Conservation (phyloP, 192 early-diverging fungal genomes). For the Jimgerdemannia lactiflua region DNA sequence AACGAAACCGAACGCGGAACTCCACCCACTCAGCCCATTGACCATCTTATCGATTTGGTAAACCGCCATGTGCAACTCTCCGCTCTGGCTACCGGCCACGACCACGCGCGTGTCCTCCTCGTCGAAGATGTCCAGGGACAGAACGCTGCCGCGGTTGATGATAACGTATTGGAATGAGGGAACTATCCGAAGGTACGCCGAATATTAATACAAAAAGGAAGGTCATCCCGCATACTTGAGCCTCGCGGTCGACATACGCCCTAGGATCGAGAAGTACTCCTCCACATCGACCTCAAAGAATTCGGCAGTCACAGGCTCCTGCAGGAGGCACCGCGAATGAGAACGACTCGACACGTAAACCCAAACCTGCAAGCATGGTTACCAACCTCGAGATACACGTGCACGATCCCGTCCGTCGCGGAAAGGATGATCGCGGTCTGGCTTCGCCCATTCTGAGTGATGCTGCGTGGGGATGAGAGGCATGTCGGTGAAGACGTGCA, state of each 20-base stretch:
- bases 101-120: conserved; percentile 14
- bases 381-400: conserved; percentile 28
- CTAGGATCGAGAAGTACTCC: conserved; percentile 20
- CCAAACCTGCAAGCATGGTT: not conserved
- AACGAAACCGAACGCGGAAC: not conserved
- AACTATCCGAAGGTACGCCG: too few species aligned
- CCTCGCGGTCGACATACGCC: conserved; percentile 17
- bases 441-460: conserved; percentile 1
- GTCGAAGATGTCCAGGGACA: conserved; percentile 27
- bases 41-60: conserved; percentile 17
- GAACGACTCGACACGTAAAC: too few species aligned
- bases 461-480: not conserved
- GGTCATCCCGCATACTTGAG: conserved; percentile 7
- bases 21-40: not conserved
- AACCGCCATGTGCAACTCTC: conserved; percentile 26
- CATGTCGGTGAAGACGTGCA: not conserved
- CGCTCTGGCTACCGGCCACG: conserved; percentile 32
- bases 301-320: conserved; percentile 4
- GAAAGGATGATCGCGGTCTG: conserved; percentile 24
- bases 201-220: not conserved
- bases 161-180: too few species aligned
- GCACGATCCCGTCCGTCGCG: conserved; percentile 28
- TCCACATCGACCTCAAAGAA: conserved; percentile 20
- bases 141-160: conserved; percentile 3
- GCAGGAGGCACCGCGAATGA: not conserved